Conservation (phyloP, 306 rosid species). For the Vigna trinervia region DNA sequence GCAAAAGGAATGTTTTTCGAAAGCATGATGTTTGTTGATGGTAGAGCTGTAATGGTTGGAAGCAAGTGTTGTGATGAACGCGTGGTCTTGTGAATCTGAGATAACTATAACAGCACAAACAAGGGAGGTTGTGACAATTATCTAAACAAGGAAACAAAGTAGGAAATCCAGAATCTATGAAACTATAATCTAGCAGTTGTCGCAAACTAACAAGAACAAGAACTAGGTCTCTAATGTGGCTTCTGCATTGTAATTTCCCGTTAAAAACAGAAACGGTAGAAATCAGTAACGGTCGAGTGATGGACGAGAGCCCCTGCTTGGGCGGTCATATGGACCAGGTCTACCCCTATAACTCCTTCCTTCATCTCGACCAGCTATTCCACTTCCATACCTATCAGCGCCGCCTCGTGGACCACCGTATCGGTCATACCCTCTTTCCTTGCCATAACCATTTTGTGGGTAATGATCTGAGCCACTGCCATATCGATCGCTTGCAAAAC, state of each 20-base stretch:
- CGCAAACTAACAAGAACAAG: conserved; percentile 20
- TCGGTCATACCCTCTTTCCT: conserved; percentile 78
- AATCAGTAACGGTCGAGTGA: conserved; percentile 78
- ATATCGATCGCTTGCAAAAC: conserved; percentile 74
- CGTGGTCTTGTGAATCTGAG: too few species aligned
- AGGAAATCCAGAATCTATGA: conserved; percentile 33
- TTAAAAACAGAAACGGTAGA: neutral
- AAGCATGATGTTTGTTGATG: too few species aligned
- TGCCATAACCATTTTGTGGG: conserved; percentile 83
- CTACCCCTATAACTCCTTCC: conserved; percentile 79
- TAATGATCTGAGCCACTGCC: conserved; percentile 71
- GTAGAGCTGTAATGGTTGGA: too few species aligned
- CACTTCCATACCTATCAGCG: conserved; percentile 71
- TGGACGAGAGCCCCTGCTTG: conserved; percentile 67
- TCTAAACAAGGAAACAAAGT: conserved; percentile 20
- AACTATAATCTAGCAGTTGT: conserved; percentile 43
- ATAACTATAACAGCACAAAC: neutral
- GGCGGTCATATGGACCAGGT: conserved; percentile 87
- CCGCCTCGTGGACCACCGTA: conserved; percentile 71
- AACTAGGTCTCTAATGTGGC: conserved; percentile 40
- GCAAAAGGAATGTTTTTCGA: too few species aligned
- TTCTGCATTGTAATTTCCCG: conserved; percentile 8
- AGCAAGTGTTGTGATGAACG: too few species aligned
- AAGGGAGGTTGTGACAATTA: neutral
- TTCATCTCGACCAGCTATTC: conserved; percentile 66